Conservation (phyloP, 129 eudicot species). For the Artemisia tridentata region DNA sequence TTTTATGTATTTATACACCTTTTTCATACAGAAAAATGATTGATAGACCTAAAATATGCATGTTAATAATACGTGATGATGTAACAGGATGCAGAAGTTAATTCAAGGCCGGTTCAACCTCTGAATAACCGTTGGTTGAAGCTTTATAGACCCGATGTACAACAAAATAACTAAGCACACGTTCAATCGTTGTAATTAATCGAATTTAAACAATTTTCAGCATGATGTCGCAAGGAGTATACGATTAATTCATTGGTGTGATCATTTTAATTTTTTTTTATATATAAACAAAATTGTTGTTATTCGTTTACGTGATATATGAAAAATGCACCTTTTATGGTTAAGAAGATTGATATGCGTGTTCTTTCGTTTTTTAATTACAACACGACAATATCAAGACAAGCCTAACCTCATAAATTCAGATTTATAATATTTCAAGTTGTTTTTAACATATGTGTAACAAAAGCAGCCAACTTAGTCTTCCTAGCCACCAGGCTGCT, state of each 20-base stretch:
- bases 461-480: conserved; percentile 10
- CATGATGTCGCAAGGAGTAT: not conserved
- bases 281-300: not conserved
- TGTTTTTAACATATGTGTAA: not conserved
- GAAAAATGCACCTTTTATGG: not conserved
- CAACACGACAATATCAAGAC: conserved; percentile 7
- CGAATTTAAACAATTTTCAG: not conserved
- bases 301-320: not conserved
- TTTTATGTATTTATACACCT: not conserved
- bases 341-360: not conserved
- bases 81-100: conserved; percentile 21
- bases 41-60: not conserved
- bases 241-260: conserved; percentile 1
- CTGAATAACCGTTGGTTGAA: conserved; percentile 37
- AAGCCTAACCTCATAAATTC: not conserved
- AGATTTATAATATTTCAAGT: not conserved
- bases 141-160: conserved; percentile 39
- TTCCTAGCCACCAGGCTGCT: not conserved
- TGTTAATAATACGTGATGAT: not conserved
- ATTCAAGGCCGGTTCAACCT: conserved; percentile 7
- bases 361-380: not conserved
- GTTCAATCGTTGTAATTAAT: not conserved
- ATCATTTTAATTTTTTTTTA: not conserved
- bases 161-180: not conserved
- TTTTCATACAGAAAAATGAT: not conserved